Evolutionary conservation across 2,329 filamentous ascomycete species (phyloP).

Genomic region (Fusarium sp.): DNA sequence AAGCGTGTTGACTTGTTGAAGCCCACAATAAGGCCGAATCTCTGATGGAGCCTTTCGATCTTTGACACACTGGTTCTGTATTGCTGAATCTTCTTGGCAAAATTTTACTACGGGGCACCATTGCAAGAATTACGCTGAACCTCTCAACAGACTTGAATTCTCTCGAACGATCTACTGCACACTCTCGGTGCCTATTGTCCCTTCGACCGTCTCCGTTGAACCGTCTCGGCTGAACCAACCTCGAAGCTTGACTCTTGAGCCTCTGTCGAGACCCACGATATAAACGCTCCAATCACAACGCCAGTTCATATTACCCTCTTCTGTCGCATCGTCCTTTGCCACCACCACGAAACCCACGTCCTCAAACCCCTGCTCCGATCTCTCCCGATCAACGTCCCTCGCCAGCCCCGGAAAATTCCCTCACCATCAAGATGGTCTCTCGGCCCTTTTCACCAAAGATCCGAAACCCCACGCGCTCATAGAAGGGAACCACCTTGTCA

Average conservation of each 20-base stretch:
- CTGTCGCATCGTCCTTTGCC: background rate
- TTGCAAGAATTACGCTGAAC: background rate
- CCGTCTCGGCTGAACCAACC: background rate
- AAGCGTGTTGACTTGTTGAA: background rate
- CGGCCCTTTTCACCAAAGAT: slow-evolving; percentile 55
- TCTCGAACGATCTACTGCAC: background rate
- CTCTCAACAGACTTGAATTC: background rate
- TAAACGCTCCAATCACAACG: background rate
- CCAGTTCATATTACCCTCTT: background rate
- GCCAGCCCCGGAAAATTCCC: slow-evolving; percentile 30
- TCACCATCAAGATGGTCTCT: slow-evolving; percentile 35
- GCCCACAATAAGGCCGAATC: background rate
- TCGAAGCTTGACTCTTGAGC: background rate
- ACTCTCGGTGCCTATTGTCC: background rate
- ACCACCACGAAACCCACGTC: background rate
- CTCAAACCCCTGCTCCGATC: slow-evolving; percentile 11
- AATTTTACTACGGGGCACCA: background rate
- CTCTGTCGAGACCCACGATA: background rate
- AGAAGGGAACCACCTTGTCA: slow-evolving; percentile 60
- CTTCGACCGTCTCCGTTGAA: background rate
- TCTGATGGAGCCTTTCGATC: background rate
- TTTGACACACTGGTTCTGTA: background rate
- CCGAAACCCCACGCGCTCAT: slow-evolving; percentile 60
- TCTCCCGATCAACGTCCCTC: slow-evolving; percentile 11
- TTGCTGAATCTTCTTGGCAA: background rate